These are phyloP conservation scores for Eucalyptus pauciflora DNA, from an alignment of 345 rosid species.

Conservation along the genomic window DNA sequence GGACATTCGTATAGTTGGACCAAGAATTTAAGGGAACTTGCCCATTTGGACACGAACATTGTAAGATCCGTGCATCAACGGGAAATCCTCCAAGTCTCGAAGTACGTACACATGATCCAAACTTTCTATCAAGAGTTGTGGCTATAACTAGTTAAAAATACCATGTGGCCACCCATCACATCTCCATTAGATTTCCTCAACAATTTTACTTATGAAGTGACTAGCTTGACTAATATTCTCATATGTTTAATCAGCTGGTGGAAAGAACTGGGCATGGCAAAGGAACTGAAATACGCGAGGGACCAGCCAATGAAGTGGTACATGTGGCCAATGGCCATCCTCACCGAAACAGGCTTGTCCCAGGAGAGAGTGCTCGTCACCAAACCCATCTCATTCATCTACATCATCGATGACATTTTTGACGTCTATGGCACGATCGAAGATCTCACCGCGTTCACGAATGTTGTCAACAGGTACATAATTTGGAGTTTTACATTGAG, in stretches of 20 bases:
- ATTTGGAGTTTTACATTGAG: no score
- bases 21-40: neutral
- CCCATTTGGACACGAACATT: neutral
- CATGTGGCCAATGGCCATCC: neutral
- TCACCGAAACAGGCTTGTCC: neutral
- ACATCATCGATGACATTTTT: neutral
- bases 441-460: neutral
- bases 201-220: neutral
- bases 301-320: constrained; percentile 1
- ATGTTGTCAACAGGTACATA: neutral
- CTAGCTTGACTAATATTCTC: neutral
- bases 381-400: neutral
- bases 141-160: neutral
- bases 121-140: neutral
- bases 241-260: neutral
- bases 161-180: neutral
- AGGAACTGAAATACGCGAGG: neutral
- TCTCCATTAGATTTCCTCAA: neutral
- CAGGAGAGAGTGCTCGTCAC: neutral
- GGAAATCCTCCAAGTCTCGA: neutral
- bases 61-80: neutral
- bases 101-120: neutral
- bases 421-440: neutral
- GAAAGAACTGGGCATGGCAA: neutral
- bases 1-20: neutral